Percentiles rank a stretch among this genome's conserved stretches.
These are phyloP conservation scores for Fraxinus quadrangulata DNA, from an alignment of 257 asterid genomes.

Conservation along the genomic window DNA sequence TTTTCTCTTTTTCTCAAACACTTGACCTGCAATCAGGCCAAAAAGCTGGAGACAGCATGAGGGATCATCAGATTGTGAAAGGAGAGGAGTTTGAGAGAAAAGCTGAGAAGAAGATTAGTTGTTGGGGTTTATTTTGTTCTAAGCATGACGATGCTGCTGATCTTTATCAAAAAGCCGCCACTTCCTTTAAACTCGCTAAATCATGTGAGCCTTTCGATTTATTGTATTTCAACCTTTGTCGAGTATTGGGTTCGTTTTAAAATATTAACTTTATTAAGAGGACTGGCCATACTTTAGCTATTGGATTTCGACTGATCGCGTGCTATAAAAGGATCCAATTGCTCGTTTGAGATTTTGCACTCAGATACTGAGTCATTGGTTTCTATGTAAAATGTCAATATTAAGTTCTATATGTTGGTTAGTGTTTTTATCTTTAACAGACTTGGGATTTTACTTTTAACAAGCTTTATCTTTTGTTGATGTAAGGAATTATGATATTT, in stretches of 20 bases:
- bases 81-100: slow-evolving; percentile 46
- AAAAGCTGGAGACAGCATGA: slow-evolving; percentile 25
- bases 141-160: slow-evolving; percentile 52
- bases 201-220: slow-evolving; percentile 36
- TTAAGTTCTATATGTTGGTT: neutral
- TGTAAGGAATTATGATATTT: neutral
- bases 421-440: neutral
- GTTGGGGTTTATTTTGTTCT: slow-evolving; percentile 42
- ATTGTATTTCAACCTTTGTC: neutral
- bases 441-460: neutral
- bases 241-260: neutral
- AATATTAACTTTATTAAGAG: neutral
- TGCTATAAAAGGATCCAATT: neutral
- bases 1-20: neutral
- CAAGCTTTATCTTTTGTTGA: neutral
- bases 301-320: neutral
- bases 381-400: neutral
- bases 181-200: slow-evolving; percentile 46
- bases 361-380: neutral
- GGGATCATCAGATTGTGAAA: slow-evolving; percentile 28
- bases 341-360: neutral
- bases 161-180: slow-evolving; percentile 44
- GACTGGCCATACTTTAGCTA: neutral
- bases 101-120: slow-evolving; percentile 44
- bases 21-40: slow-evolving; percentile 9